Base-by-base conservation (phyloP, 2,329 filamentous ascomycete genomes). In the Zasmidium cellare region DNA sequence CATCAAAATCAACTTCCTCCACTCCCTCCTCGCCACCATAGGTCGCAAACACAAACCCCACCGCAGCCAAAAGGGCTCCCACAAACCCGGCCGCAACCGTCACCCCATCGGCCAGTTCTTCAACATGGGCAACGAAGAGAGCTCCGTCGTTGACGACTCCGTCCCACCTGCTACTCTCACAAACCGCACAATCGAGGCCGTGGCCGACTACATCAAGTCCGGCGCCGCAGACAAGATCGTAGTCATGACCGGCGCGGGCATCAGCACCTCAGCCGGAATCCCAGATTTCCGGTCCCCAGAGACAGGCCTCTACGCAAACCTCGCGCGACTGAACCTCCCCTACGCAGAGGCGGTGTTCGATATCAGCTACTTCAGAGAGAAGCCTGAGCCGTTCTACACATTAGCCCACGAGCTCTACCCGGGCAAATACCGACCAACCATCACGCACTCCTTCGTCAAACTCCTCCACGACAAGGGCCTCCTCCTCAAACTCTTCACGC, bases 321-420 rank as follows among this genome's bases (percentile, higher is more conserved):
- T 99, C 25, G 89, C 89, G 20, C 85, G 89, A 53, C 83, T 97
- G 28, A 86, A 96, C 59, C 83, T 99, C 0, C 92, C 92, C 0
- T 88, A 93, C 68, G 88, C 93, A 20, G 92, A 97, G 76, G 92
- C 91, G 31, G 91, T 97, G 46, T 97, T 99, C 75, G 92, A 96
- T 70, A 93, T 99, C 63, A 80, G 81, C 58, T 99, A 90, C 80
- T 99, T 99, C 77, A 84, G 88, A 61, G 71, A 87, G 46, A 89
- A 96, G 64, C 94, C 94, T 0, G 81, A 87, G 28, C 92, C 94
- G 0, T 99, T 99, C 78, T 99, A 97, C 75, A 85, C 90, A 1
- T 83, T 99, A 35, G 93, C 93, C 14, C 89, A 89, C 67, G 94
- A 97, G 76, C 82, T 99, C 3, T 96, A 96, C 70, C 94, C 94